Evolutionary conservation across 75 land plant genomes (phyloP).

Genomic region (Selaginella moellendorffii): DNA sequence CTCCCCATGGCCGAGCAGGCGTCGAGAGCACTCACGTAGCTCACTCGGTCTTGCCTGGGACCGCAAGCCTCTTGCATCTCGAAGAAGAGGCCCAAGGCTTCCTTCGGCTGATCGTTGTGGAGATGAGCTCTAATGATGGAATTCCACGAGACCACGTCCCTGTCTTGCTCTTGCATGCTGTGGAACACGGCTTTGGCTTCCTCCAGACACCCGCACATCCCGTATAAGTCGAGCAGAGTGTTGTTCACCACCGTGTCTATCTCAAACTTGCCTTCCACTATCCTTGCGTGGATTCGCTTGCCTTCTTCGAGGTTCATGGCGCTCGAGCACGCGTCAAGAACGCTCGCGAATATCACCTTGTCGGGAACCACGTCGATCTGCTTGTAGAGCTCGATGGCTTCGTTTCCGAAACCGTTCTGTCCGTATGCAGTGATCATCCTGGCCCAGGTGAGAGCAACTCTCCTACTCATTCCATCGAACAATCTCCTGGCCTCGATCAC

Average conservation of each 20-base stretch:
- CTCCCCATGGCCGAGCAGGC: background rate
- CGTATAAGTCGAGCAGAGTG: conserved; percentile 2
- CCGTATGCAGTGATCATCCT: background rate
- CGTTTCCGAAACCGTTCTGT: background rate
- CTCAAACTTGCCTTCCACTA: background rate
- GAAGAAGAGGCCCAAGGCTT: background rate
- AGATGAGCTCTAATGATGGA: background rate
- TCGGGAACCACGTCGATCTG: background rate
- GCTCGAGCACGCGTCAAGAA: conserved; percentile 8
- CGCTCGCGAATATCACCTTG: background rate
- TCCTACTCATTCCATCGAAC: background rate
- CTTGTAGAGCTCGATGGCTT: background rate
- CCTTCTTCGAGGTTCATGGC: background rate
- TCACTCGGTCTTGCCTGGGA: background rate
- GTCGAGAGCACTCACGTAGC: background rate
- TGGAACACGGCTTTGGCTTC: conserved; percentile 1
- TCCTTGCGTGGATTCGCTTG: background rate
- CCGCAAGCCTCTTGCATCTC: background rate
- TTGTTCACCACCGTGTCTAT: background rate
- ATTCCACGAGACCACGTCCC: conserved; percentile 2
- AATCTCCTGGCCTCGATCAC: background rate
- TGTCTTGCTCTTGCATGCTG: background rate
- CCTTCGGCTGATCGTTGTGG: background rate
- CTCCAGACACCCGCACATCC: background rate
- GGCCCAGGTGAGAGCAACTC: background rate